Conservation (phyloP, 192 early-diverging fungal genomes). For the Radiomyces spectabilis region DNA sequence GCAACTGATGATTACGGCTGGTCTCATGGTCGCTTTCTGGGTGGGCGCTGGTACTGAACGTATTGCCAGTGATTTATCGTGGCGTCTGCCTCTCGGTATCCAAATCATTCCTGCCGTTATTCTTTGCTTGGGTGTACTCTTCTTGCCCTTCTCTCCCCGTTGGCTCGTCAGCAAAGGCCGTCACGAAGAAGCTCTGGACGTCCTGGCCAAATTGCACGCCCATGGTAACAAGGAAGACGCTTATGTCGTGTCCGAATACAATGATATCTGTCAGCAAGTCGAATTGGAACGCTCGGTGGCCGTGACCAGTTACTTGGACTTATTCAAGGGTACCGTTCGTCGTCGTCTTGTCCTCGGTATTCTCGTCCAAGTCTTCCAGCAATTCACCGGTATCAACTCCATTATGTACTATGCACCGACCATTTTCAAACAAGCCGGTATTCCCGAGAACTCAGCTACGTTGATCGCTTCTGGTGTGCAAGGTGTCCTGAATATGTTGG, state of each 20-base stretch:
- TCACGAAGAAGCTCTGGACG: slow-evolving; percentile 57
- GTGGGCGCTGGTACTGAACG: slow-evolving; percentile 3
- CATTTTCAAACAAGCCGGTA: slow-evolving; percentile 33
- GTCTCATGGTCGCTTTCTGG: slow-evolving; percentile 56
- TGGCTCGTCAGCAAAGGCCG: slow-evolving; percentile 70
- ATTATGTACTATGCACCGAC: slow-evolving; percentile 69
- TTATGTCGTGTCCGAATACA: slow-evolving; percentile 55
- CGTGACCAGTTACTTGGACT: slow-evolving; percentile 52
- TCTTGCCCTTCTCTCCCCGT: slow-evolving; percentile 85
- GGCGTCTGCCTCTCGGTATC: slow-evolving; percentile 77
- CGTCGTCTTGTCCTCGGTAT: slow-evolving; percentile 63
- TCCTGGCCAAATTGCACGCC: slow-evolving; percentile 66
- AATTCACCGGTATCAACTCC: slow-evolving; percentile 82
- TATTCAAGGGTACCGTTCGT: slow-evolving; percentile 33
- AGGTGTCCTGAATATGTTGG: slow-evolving; percentile 67
- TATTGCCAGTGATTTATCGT: slow-evolving; percentile 33
- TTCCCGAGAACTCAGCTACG: slow-evolving; percentile 12
- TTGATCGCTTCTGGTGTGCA: slow-evolving; percentile 33
- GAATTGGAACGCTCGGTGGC: slow-evolving; percentile 52
- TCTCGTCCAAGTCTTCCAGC: slow-evolving; percentile 68
- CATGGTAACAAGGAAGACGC: slow-evolving; percentile 36
- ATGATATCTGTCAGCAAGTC: slow-evolving; percentile 63
- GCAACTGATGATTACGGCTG: slow-evolving; percentile 91
- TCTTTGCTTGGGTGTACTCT: slow-evolving; percentile 53
- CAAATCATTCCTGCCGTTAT: slow-evolving; percentile 77